Percentiles rank a stretch among this genome's conserved stretches.
These are phyloP conservation scores for Entomortierella beljakovae DNA, from an alignment of 192 early-diverging fungal species.

Conservation along the genomic window DNA sequence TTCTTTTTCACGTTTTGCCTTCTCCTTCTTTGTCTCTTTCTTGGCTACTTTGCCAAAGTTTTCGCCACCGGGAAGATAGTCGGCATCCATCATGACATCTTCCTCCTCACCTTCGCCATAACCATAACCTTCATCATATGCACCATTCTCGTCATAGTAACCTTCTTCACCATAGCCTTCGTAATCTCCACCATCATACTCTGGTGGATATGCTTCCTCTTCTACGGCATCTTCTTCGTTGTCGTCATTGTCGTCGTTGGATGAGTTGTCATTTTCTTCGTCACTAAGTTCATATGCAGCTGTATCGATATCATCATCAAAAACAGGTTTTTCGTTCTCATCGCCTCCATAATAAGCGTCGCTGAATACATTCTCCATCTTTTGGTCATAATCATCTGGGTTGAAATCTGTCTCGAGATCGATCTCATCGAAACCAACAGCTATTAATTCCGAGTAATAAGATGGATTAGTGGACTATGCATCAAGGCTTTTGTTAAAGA, in stretches of 20 bases:
- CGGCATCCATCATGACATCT: constrained; percentile 92
- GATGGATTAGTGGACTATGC: background rate
- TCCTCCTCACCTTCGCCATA: constrained; percentile 63
- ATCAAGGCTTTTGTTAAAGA: background rate
- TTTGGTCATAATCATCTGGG: constrained; percentile 83
- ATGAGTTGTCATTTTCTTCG: constrained; percentile 15
- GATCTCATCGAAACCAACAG: constrained; percentile 78
- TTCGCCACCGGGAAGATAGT: constrained; percentile 82
- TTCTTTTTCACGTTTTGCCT: constrained; percentile 54
- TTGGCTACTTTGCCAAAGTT: constrained; percentile 60
- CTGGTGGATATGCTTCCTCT: constrained; percentile 28
- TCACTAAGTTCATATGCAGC: constrained; percentile 61
- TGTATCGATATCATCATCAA: constrained; percentile 88
- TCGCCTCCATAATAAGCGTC: constrained; percentile 74
- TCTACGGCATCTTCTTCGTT: constrained; percentile 78
- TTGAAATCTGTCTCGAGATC: constrained; percentile 96
- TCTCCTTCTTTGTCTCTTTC: constrained; percentile 57
- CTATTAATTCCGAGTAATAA: constrained; percentile 26
- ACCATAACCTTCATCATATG: constrained; percentile 54
- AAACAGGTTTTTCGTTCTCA: constrained; percentile 84
- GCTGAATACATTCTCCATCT: constrained; percentile 87
- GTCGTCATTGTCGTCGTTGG: constrained; percentile 5
- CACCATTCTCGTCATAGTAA: constrained; percentile 57
- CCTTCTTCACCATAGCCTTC: constrained; percentile 17
- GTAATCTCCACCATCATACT: constrained; percentile 50